A percentile compares a stretch with the other conserved stretches of the same genome.
These are phyloP conservation scores for Talaromyces ruber DNA, from an alignment of 495 filamentous ascomycete genomes.

Conservation along the genomic window DNA sequence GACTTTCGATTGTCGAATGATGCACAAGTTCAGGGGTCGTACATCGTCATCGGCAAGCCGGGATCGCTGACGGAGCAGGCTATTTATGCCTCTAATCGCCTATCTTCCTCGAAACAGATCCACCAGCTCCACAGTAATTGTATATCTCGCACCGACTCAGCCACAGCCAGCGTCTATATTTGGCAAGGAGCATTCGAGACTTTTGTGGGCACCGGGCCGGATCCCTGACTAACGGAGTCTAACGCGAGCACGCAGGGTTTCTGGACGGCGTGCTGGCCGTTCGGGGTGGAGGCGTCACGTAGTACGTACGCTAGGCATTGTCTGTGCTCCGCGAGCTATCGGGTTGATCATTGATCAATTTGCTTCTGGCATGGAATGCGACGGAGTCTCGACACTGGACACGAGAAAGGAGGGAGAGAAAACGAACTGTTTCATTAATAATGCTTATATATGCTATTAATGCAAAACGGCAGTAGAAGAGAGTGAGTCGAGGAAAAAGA, in stretches of 20 bases:
- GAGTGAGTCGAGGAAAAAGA: background rate
- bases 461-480: background rate
- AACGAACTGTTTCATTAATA: background rate
- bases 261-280: background rate
- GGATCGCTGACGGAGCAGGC: background rate
- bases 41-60: background rate
- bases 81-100: background rate
- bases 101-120: background rate
- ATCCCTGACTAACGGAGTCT: background rate
- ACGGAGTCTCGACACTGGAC: background rate
- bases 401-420: background rate
- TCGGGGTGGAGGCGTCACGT: background rate
- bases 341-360: background rate
- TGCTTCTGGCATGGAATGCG: background rate
- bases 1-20: background rate
- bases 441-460: too few relatives aligned
- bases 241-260: background rate
- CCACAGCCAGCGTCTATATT: background rate
- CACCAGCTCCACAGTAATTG: background rate
- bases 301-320: background rate
- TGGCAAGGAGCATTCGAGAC: conserved; percentile 1
- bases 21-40: background rate
- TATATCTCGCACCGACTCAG: background rate
- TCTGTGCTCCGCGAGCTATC: background rate
- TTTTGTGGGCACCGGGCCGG: background rate